Conservation (phyloP, 2,329 filamentous ascomycete species). For the Colletotrichum caudatum region DNA sequence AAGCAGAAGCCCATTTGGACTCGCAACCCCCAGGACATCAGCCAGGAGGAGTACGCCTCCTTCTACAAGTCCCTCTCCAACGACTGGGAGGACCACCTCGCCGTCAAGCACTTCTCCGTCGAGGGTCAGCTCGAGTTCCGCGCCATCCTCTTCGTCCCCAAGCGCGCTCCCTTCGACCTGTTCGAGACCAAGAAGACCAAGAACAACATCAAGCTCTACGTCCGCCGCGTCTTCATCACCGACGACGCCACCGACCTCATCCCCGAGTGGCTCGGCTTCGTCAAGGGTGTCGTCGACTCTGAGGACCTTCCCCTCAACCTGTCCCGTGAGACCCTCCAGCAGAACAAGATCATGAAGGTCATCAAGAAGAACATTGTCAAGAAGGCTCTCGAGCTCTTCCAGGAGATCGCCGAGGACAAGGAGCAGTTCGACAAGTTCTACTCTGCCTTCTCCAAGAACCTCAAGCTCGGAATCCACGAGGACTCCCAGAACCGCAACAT, state of each 20-base stretch:
- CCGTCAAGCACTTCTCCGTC: conserved; percentile 99
- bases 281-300: conserved; percentile 99
- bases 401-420: conserved; percentile 98
- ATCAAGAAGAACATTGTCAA: conserved; percentile 99
- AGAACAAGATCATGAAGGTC: conserved; percentile 99
- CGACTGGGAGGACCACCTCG: conserved; percentile 99
- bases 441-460: conserved; percentile 99
- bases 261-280: conserved; percentile 98
- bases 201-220: conserved; percentile 99
- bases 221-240: conserved; percentile 99
- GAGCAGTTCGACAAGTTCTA: conserved; percentile 99
- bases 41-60: conserved; percentile 93
- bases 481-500: conserved; percentile 94
- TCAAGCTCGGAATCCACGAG: conserved; percentile 99
- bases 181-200: conserved; percentile 99
- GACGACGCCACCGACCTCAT: conserved; percentile 99
- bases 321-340: conserved; percentile 99
- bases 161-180: conserved; percentile 99
- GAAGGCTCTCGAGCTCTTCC: conserved; percentile 99
- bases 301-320: conserved; percentile 99
- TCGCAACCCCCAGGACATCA: conserved; percentile 95
- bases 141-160: conserved; percentile 98
- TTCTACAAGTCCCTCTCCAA: conserved; percentile 99
- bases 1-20: conserved; percentile 99
- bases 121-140: conserved; percentile 99